These are phyloP conservation scores for Glonium stellatum DNA, from an alignment of 495 filamentous ascomycete species.

Conservation along the genomic window DNA sequence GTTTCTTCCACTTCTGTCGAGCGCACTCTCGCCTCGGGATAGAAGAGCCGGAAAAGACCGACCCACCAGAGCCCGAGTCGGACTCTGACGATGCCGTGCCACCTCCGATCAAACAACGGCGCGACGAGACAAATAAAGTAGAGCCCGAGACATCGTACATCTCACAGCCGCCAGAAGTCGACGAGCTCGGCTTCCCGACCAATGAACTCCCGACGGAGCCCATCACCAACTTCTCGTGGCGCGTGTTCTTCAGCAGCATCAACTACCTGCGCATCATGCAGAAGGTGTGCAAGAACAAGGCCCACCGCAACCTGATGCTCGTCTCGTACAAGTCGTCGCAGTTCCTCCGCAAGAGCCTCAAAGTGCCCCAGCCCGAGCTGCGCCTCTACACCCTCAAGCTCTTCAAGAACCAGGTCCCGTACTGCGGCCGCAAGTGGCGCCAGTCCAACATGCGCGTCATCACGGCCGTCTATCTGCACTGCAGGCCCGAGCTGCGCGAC, in stretches of 20 bases:
- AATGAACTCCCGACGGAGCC: conserved; percentile 58
- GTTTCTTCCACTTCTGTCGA: conserved; percentile 84
- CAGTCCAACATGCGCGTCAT: conserved; percentile 98
- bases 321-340: conserved; percentile 90
- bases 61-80: conserved; percentile 31
- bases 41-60: conserved; percentile 12
- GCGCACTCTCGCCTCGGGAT: conserved; percentile 27
- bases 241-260: conserved; percentile 89
- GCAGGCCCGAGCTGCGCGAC: conserved; percentile 82
- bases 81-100: conserved; percentile 69
- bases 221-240: conserved; percentile 83
- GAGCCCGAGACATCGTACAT: conserved; percentile 8
- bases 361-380: conserved; percentile 79
- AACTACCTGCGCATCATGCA: conserved; percentile 93
- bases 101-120: conserved; percentile 51
- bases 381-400: conserved; percentile 93
- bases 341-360: conserved; percentile 81
- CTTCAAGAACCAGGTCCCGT: conserved; percentile 96
- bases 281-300: conserved; percentile 90
- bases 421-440: conserved; percentile 96
- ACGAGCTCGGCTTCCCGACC: conserved; percentile 74
- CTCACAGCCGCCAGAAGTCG: conserved; percentile 64
- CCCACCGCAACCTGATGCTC: conserved; percentile 85
- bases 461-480: conserved; percentile 90
- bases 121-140: conserved; percentile 4